Evolutionary conservation across 116 monocot species (phyloP).

Genomic region (Phalaenopsis hybrid): DNA sequence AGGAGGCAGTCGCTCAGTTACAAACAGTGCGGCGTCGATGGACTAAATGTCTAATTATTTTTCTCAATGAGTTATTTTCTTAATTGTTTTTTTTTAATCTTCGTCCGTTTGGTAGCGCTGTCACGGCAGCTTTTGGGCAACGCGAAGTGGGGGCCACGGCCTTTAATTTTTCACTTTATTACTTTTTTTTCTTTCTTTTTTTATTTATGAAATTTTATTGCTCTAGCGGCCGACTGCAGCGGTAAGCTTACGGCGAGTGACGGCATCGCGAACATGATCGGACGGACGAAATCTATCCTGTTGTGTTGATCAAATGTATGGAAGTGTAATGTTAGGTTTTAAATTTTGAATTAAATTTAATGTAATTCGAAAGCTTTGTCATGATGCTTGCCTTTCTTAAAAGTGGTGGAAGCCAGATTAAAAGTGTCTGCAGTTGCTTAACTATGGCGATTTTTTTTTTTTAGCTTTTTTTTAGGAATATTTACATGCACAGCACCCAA

Average conservation of each 20-base stretch:
- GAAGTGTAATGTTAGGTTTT: not conserved
- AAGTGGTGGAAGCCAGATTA: no score
- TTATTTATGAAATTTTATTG: not conserved
- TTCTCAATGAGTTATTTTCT: not conserved
- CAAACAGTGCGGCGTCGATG: slow-evolving; percentile 83
- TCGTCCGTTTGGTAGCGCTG: no score
- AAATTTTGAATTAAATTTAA: no score
- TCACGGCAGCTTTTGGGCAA: not conserved
- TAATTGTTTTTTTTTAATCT: not conserved
- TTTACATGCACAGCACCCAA: no score
- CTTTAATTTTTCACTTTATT: not conserved
- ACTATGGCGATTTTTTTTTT: no score
- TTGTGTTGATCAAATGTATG: not conserved
- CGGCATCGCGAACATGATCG: slow-evolving; percentile 2
- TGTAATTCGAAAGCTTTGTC: no score
- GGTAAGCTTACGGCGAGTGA: not conserved
- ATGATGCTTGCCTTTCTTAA: no score
- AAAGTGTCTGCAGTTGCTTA: no score
- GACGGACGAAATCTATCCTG: not conserved
- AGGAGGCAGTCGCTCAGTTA: slow-evolving; percentile 67
- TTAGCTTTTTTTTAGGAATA: no score
- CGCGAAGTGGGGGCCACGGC: not conserved
- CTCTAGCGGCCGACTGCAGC: not conserved
- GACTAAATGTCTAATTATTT: slow-evolving; percentile 41
- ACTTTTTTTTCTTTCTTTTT: not conserved